phyloP scores from a whole-genome alignment of 2,329 filamentous ascomycete species.

The Dothidotthia symphoricarpi region DNA sequence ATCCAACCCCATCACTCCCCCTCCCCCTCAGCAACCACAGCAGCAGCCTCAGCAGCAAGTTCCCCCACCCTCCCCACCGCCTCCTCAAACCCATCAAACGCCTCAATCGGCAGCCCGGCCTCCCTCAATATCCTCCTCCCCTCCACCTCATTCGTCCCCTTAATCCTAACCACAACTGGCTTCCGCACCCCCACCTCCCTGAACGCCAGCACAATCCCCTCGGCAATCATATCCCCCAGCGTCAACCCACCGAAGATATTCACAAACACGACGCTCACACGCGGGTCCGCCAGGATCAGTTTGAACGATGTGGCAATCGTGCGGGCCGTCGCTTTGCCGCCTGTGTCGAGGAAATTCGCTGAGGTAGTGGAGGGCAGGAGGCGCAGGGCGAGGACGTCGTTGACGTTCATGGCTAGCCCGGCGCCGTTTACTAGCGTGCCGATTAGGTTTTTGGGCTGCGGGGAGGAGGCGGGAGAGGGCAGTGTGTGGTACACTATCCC shows the following conservation, averaged over 20 bases:
- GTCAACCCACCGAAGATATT: slow-evolving; percentile 72
- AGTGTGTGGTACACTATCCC: slow-evolving; percentile 78
- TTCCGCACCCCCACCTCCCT: slow-evolving; percentile 61
- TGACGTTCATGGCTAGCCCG: slow-evolving; percentile 86
- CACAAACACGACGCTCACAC: slow-evolving; percentile 71
- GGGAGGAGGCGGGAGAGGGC: slow-evolving; percentile 12
- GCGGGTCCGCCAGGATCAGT: slow-evolving; percentile 67
- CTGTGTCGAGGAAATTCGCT: slow-evolving; percentile 86
- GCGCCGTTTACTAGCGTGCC: slow-evolving; percentile 88
- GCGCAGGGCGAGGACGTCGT: slow-evolving; percentile 68
- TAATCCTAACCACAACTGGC: slow-evolving; percentile 73
- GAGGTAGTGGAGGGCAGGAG: slow-evolving; percentile 62
- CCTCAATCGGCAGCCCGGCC: slow-evolving; percentile 66
- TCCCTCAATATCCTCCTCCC: slow-evolving; percentile 68
- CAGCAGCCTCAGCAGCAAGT: slow-evolving; percentile 22
- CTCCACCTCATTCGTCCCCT: slow-evolving; percentile 70
- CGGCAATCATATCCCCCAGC: slow-evolving; percentile 77
- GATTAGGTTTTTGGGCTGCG: slow-evolving; percentile 56
- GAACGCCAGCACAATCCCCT: slow-evolving; percentile 71
- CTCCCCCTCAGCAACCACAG: too few species aligned
- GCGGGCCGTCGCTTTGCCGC: slow-evolving; percentile 79
- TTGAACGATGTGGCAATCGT: slow-evolving; percentile 77
- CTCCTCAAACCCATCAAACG: slow-evolving; percentile 73
- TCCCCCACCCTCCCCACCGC: slow-evolving; percentile 48
- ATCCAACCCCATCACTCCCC: too few species aligned